These are phyloP conservation scores for Climacium dendroides DNA, from an alignment of 225 moss, liverwort and hornwort species.

Conservation along the genomic window DNA sequence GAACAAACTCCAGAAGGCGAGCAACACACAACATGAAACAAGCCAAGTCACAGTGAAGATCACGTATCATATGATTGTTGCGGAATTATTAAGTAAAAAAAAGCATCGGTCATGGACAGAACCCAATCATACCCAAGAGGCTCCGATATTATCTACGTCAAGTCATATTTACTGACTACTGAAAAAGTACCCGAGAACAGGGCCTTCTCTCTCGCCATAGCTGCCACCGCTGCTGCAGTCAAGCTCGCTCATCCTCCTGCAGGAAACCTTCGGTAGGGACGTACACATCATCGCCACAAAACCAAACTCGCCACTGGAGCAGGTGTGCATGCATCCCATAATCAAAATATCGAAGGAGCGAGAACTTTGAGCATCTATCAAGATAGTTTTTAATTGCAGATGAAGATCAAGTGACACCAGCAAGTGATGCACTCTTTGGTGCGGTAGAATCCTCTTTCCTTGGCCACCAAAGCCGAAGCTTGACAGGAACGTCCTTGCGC, in stretches of 20 bases:
- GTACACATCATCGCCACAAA: neutral
- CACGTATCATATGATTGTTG: neutral
- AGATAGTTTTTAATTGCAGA: neutral
- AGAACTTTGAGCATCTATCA: neutral
- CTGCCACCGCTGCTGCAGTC: neutral
- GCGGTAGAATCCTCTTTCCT: neutral
- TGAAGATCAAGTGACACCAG: neutral
- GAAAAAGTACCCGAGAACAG: neutral
- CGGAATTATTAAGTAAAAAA: neutral
- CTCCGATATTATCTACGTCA: neutral
- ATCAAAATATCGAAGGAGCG: neutral
- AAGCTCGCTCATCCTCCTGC: neutral
- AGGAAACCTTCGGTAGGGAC: neutral
- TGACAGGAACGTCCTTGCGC: neutral
- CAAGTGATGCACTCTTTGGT: neutral
- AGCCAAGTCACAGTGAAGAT: neutral
- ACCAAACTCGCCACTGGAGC: neutral
- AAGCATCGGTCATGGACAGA: neutral
- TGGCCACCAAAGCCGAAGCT: neutral
- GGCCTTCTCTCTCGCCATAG: neutral
- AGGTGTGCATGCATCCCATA: neutral
- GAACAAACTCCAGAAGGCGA: neutral
- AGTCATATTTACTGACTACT: neutral
- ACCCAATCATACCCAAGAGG: neutral
- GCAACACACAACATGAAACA: neutral